Evolutionary conservation across 2,329 filamentous ascomycete genomes (phyloP).

Genomic region (Fusarium sp.): DNA sequence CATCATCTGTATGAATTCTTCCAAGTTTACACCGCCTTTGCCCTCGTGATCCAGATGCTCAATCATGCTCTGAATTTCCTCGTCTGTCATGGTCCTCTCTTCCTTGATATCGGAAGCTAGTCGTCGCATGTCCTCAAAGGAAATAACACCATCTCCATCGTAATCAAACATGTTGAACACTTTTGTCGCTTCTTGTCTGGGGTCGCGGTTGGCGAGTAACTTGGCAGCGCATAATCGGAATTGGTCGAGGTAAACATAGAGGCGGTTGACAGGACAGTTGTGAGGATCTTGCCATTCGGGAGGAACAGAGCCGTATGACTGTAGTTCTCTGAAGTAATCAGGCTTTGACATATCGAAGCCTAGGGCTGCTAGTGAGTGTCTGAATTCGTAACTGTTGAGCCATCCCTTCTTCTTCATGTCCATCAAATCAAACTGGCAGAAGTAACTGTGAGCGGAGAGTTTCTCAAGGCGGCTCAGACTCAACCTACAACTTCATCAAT

Average conservation of each 20-base stretch:
- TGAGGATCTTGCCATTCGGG: constrained; percentile 62
- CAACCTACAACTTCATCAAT: constrained; percentile 88
- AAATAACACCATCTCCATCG: constrained; percentile 91
- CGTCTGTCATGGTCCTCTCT: constrained; percentile 80
- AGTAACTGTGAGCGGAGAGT: constrained; percentile 25
- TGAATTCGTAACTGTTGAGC: constrained; percentile 98
- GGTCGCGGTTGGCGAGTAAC: constrained; percentile 84
- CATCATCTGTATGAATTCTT: constrained; percentile 76
- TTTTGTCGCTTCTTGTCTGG: constrained; percentile 87
- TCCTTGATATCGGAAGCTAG: constrained; percentile 93
- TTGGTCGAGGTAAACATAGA: constrained; percentile 64
- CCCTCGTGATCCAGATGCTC: constrained; percentile 97
- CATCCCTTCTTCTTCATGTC: constrained; percentile 94
- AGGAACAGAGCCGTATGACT: constrained; percentile 81
- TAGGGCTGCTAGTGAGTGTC: constrained; percentile 93
- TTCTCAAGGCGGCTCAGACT: not conserved
- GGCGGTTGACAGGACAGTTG: constrained; percentile 57
- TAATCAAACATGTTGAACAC: constrained; percentile 95
- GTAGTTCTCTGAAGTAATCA: constrained; percentile 84
- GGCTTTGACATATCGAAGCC: constrained; percentile 91
- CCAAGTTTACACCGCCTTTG: constrained; percentile 79
- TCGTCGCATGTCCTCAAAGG: constrained; percentile 84
- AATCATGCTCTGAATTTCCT: constrained; percentile 95
- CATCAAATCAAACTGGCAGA: constrained; percentile 84
- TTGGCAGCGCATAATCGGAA: constrained; percentile 78